A percentile compares a stretch with the other conserved stretches of the same genome.
phyloP scores from a whole-genome alignment of 2,329 filamentous ascomycete species.

The Elsinoe arachidis region DNA sequence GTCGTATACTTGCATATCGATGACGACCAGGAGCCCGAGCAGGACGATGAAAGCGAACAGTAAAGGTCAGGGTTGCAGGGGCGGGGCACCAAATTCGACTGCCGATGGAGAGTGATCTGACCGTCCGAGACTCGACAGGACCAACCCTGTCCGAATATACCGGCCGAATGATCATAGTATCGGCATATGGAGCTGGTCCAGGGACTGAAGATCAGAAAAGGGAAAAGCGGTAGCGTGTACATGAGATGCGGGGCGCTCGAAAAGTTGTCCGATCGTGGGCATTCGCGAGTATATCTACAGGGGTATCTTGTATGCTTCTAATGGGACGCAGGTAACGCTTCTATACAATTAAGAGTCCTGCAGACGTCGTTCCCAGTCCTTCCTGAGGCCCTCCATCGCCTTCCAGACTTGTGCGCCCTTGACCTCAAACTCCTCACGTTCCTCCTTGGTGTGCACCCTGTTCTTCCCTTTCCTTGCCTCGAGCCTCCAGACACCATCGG shows the following conservation, averaged over 20 bases:
- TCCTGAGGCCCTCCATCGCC: conserved; percentile 30
- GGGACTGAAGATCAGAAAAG: background rate
- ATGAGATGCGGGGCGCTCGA: background rate
- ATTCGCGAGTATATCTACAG: background rate
- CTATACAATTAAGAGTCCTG: no score
- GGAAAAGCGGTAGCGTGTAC: background rate
- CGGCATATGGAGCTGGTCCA: no score
- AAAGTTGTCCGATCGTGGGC: background rate
- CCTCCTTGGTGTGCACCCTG: conserved; percentile 39
- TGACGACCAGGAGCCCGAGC: background rate
- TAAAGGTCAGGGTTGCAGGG: no score
- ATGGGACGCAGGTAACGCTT: no score
- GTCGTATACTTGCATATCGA: conserved; percentile 25
- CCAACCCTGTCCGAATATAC: no score
- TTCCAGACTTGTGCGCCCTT: conserved; percentile 51
- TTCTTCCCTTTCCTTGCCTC: conserved; percentile 38
- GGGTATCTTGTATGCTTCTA: background rate
- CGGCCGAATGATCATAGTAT: no score
- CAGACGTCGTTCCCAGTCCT: conserved; percentile 33
- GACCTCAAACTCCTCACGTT: conserved; percentile 62
- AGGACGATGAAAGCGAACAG: no score
- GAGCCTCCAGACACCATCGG: conserved; percentile 32
- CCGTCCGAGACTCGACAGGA: no score
- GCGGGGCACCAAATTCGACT: no score
- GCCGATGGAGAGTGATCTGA: no score